Evolutionary conservation across 2,329 filamentous ascomycete species (phyloP), one percentile per base, ranked within the genome.

Genomic region (Epichloe festucae): DNA sequence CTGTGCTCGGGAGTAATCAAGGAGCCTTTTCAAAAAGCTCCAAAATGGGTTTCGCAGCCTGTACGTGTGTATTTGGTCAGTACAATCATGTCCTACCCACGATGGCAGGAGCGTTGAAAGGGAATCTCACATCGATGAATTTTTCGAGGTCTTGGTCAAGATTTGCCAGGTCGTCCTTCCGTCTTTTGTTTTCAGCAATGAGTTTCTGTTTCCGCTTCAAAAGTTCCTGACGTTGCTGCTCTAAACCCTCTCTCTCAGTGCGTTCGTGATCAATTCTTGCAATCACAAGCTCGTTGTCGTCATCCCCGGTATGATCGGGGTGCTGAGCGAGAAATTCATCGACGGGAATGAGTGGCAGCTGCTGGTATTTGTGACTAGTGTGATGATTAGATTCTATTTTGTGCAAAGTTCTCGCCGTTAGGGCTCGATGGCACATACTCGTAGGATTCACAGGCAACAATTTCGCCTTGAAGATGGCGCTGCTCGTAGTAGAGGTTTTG

Each of bases 401-500:
- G 5, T 14, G 21, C 34, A 11, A 45, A 43, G 12, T n/a, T 39
- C 21, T 40, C 14, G 14, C 15, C 0, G 8, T 40, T 19, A 11
- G 44, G 17, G 19, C 21, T 21, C 6, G 5, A 21, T 12, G 31
- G 17, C 3, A 78, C 87, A 55, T 71, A 95, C 89, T 95, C 87
- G 61, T 94, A 96, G 49, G 84, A 85, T 64, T 95, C 87, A 66
- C 93, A 97, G 8, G 87, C 89, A 0, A 80, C 74, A 55, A 98
- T 97, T 69, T 98, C 93, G 47, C 87, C 87, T 57, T 87, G 82
- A 51, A 98, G 72, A 67, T 96, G 89, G 51, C 88, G 77, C 70
- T 97, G 90, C 68, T 98, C 91, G 64, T 98, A 98, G 67, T 93
- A 94, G 7, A 98, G 73, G 63, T 98, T 98, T 69, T 97, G 91